phyloP scores from a whole-genome alignment of 495 filamentous ascomycete species.

The Copromyces sp. region DNA sequence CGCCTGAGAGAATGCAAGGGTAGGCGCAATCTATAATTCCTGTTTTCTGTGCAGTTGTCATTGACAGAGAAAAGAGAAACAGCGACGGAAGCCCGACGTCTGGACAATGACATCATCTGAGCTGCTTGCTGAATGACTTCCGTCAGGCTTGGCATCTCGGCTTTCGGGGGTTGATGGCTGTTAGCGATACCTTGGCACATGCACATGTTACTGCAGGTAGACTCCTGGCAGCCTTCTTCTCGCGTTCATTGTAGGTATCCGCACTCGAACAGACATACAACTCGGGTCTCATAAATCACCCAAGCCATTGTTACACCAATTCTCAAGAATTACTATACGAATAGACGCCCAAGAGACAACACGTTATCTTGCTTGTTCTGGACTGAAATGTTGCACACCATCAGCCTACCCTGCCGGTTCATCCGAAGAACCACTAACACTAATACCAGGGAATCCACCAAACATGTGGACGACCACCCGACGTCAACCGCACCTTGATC shows the following conservation, averaged over 20 bases:
- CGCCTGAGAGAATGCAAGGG: not conserved
- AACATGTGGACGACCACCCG: not conserved
- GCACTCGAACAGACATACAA: not conserved
- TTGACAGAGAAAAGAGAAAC: not conserved
- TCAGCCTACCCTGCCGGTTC: not conserved
- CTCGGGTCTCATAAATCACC: not conserved
- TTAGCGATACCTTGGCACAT: not conserved
- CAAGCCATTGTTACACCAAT: not conserved
- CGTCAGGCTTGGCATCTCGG: not conserved
- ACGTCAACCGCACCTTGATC: not conserved
- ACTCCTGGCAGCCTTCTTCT: not conserved
- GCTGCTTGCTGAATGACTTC: not conserved
- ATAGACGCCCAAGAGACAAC: not conserved
- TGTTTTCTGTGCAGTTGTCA: not conserved
- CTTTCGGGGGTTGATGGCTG: slow-evolving; percentile 1
- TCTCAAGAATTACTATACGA: not conserved
- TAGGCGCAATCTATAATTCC: not conserved
- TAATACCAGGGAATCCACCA: not conserved
- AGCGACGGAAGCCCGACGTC: not conserved
- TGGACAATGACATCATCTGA: not conserved
- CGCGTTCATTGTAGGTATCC: not conserved
- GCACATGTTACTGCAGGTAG: not conserved
- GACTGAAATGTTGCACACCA: not conserved
- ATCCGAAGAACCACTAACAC: not conserved
- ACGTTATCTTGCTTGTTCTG: not conserved